A percentile compares a stretch with the other conserved stretches of the same genome.
Conservation (phyloP, 257 asterid species). For the Echium plantagineum region DNA sequence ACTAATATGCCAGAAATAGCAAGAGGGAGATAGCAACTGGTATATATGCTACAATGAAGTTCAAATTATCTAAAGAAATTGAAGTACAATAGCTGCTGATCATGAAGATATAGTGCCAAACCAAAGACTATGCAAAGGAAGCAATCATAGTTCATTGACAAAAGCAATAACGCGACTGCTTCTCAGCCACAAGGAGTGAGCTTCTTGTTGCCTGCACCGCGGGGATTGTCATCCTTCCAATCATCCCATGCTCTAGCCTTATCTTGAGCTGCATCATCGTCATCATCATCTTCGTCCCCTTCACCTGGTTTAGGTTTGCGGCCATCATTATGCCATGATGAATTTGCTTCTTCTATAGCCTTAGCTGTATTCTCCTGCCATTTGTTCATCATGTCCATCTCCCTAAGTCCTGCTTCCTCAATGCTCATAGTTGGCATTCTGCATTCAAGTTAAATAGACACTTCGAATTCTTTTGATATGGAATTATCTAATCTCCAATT, state of each 20-base stretch:
- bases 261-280: slow-evolving; percentile 80
- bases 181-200: slow-evolving; percentile 89
- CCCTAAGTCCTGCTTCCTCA: slow-evolving; percentile 94
- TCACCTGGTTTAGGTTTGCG: slow-evolving; percentile 29
- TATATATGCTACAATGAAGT: too few species aligned
- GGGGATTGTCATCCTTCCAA: slow-evolving; percentile 98
- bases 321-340: slow-evolving; percentile 71
- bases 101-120: neutral
- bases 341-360: slow-evolving; percentile 88
- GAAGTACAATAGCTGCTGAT: neutral
- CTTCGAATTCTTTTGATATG: neutral
- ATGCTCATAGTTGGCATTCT: slow-evolving; percentile 97
- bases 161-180: neutral
- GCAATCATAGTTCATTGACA: neutral
- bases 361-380: slow-evolving; percentile 73
- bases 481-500: neutral
- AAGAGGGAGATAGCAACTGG: too few species aligned
- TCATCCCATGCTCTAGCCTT: slow-evolving; percentile 97
- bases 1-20: too few species aligned
- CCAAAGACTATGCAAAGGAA: neutral
- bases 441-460: neutral
- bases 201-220: slow-evolving; percentile 95
- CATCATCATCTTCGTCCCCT: slow-evolving; percentile 52
- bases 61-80: neutral
- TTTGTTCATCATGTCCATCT: slow-evolving; percentile 92